phyloP scores from a whole-genome alignment of 2,329 filamentous ascomycete genomes.

The Monilinia laxa region DNA sequence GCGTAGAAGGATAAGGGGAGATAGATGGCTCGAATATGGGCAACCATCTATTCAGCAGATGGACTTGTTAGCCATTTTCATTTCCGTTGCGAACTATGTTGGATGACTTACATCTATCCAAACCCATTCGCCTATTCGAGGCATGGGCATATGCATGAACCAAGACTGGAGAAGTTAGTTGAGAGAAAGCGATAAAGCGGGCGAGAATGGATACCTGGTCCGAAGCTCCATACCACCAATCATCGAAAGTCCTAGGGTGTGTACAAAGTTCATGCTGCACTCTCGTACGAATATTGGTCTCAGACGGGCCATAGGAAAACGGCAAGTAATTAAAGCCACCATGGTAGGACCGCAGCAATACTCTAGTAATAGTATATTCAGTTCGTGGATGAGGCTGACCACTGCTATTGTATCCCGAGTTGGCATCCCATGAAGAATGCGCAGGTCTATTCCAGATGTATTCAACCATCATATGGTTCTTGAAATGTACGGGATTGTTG shows the following conservation, averaged over 20 bases:
- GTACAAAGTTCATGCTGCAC: slow-evolving; percentile 4
- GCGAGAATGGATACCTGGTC: not conserved
- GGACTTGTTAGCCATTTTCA: not conserved
- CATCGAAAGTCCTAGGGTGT: not conserved
- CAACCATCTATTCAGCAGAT: not conserved
- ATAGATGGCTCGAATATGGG: slow-evolving; percentile 2
- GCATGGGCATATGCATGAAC: slow-evolving; percentile 16
- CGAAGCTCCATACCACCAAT: slow-evolving; percentile 1
- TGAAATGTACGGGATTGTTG: not conserved
- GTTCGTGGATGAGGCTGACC: not conserved
- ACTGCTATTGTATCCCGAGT: not conserved
- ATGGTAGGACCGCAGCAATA: not conserved
- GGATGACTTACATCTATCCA: slow-evolving; percentile 7
- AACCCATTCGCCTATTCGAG: not conserved
- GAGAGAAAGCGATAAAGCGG: not conserved
- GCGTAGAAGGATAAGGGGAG: not conserved
- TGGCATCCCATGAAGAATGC: not conserved
- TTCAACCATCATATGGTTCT: slow-evolving; percentile 14
- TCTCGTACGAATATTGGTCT: not conserved
- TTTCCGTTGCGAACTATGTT: no score
- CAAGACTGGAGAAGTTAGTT: not conserved
- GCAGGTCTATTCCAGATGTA: slow-evolving; percentile 6
- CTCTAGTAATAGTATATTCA: not conserved
- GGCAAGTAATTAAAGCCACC: slow-evolving; percentile 1
- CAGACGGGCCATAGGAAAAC: not conserved